Conservation (phyloP, 1,139 yeast species). For the Geotrichum australiense region DNA sequence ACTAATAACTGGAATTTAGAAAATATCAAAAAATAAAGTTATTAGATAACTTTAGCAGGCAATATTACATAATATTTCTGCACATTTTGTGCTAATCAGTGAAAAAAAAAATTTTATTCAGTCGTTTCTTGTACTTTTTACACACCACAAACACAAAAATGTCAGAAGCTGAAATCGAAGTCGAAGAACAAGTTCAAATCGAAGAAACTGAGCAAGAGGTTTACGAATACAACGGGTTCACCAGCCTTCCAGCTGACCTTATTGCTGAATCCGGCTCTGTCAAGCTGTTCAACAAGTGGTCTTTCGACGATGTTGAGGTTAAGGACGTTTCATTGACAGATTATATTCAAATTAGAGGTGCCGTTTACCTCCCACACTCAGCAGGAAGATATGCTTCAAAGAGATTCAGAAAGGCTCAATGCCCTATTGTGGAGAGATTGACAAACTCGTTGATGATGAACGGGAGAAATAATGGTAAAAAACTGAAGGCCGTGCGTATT, state of each 20-base stretch:
- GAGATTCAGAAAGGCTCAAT: constrained; percentile 99
- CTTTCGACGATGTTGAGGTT: constrained; percentile 94
- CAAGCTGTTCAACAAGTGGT: constrained; percentile 99
- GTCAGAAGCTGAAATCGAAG: constrained; percentile 5
- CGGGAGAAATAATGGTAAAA: constrained; percentile 99
- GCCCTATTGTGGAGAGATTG: constrained; percentile 98
- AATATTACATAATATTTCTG: too few species aligned
- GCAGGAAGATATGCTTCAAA: constrained; percentile 99
- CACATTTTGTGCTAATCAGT: too few species aligned
- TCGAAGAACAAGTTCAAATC: constrained; percentile 9
- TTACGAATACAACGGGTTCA: constrained; percentile 33
- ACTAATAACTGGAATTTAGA: too few species aligned
- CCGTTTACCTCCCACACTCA: constrained; percentile 97
- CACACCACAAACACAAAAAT: not conserved
- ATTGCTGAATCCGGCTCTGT: constrained; percentile 95
- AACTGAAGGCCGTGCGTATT: constrained; percentile 99
- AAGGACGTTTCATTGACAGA: constrained; percentile 97
- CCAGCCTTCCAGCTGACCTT: constrained; percentile 93
- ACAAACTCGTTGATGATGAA: constrained; percentile 99
- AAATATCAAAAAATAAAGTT: too few species aligned
- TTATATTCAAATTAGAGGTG: constrained; percentile 96
- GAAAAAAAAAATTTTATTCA: too few species aligned
- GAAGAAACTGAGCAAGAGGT: constrained; percentile 24
- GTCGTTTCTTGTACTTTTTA: too few species aligned
- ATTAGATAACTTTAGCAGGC: too few species aligned